Base-by-base conservation (phyloP, 2,329 filamentous ascomycete genomes). In the Hymenoscyphus occultus region DNA sequence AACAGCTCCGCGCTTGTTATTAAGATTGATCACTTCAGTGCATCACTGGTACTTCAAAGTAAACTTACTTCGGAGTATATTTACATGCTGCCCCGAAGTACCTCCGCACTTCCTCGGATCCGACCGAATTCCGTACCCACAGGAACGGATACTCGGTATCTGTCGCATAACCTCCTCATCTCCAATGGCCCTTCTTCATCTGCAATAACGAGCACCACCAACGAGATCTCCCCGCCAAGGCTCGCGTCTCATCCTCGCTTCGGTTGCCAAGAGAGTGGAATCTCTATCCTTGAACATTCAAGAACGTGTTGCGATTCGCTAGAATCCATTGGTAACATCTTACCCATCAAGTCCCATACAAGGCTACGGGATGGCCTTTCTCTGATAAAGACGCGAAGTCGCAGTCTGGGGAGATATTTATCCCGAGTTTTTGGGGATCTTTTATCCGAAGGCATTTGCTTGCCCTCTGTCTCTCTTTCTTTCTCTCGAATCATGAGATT, bases 331-430 rank as follows among this genome's bases (percentile, higher is more conserved):
- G 61, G 56, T 42, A 42, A 16, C 31, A 7, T 35, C 22, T 13
- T 9, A 35, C 35, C 28, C 62, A 59, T 63, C 9, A 10, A 35
- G 9, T 35, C 35, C 9, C 35, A 40, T 60, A 56, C 56, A 54
- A 51, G 56, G 57, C 56, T 59, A 51, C 39, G 28, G 14, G 45
- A 14, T 57, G 9, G n/a, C 16, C 39, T n/a, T 45, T 63, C 7
- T 48, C 28, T 63, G 51, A 63, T 35, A 58, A 63, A 61, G 48
- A 39, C 59, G 59, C 40, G 32, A 61, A 39, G 59, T 61, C 59
- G 59, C 42, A 35, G 19, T 22, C 59, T 39, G 22, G 35, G 35
- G 35, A 35, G 14, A 12, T 3, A 1, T 32, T 61, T n/a, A 22
- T 22, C 28, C 39, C 10, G 19, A 35, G 22, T 13, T 54, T 39